A percentile compares a stretch with the other conserved stretches of the same genome.
phyloP scores from a whole-genome alignment of 2,329 filamentous ascomycete species.

The Acephala macrosclerotiorum region DNA sequence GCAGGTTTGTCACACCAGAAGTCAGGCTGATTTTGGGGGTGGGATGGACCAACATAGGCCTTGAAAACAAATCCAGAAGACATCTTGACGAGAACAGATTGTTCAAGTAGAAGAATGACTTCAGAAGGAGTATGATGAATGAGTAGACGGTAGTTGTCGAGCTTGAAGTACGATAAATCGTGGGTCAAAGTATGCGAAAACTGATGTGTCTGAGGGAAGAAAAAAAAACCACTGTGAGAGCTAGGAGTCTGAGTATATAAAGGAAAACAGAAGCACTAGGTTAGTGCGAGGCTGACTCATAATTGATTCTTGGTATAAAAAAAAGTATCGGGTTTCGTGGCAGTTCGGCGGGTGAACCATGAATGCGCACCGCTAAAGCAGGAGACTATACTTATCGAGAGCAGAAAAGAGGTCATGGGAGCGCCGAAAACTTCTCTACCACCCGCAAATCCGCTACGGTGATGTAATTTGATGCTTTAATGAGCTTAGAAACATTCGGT shows the following conservation, averaged over 20 bases:
- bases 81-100: slow-evolving; percentile 4
- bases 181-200: neutral
- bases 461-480: too few relatives aligned
- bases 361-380: too few relatives aligned
- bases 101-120: slow-evolving; percentile 1
- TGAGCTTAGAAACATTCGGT: too few relatives aligned
- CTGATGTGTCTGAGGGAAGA: slow-evolving; percentile 1
- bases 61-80: neutral
- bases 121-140: neutral
- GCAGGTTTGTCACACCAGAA: neutral
- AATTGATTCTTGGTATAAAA: too few relatives aligned
- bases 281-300: too few relatives aligned
- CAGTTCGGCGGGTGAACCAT: too few relatives aligned
- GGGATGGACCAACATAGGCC: neutral
- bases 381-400: too few relatives aligned
- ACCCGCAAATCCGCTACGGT: too few relatives aligned
- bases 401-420: too few relatives aligned
- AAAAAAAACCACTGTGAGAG: neutral
- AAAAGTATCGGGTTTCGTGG: too few relatives aligned
- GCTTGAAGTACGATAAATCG: slow-evolving; percentile 6
- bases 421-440: too few relatives aligned
- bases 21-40: neutral
- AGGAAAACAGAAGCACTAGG: neutral
- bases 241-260: neutral
- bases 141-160: neutral